Percentiles rank a stretch among this genome's conserved stretches.
Conservation (phyloP, 1,284 basidiomycete genomes). For the Microbotryomycetes sp. region DNA sequence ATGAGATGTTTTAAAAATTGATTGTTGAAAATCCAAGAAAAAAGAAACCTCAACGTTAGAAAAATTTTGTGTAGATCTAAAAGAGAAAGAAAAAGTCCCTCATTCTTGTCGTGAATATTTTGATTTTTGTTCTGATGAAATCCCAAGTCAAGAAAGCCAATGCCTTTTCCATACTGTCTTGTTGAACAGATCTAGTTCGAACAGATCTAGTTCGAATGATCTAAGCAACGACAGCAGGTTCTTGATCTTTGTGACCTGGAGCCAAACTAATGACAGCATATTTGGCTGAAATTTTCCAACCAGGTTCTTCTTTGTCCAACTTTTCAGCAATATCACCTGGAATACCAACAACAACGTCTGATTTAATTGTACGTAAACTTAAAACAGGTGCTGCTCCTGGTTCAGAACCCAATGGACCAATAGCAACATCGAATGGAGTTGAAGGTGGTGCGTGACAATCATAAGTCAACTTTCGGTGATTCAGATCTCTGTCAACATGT, state of each 20-base stretch:
- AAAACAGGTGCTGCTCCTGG: constrained; percentile 77
- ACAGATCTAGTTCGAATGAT: no score
- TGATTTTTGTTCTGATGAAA: no score
- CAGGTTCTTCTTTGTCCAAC: constrained; percentile 78
- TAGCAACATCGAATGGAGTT: constrained; percentile 84
- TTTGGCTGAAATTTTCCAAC: constrained; percentile 97
- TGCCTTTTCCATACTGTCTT: no score
- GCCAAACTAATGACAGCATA: constrained; percentile 47
- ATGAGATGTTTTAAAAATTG: no score
- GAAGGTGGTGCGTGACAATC: constrained; percentile 87
- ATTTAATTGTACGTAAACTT: constrained; percentile 80
- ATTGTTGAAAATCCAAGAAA: no score
- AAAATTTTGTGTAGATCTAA: no score
- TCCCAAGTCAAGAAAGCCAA: no score
- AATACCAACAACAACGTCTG: constrained; percentile 62
- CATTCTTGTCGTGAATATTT: no score
- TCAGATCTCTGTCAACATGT: constrained; percentile 55
- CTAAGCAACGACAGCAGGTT: not conserved
- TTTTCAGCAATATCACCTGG: constrained; percentile 60
- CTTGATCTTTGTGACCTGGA: constrained; percentile 6
- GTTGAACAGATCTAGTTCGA: no score
- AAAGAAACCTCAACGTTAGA: no score
- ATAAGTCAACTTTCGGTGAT: constrained; percentile 77
- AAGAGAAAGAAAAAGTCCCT: no score
- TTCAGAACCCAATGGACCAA: constrained; percentile 85